Percentiles rank a stretch among this genome's conserved stretches.
Conservation (phyloP, 78 protist species). For the Dictyostelium intermedium region DNA sequence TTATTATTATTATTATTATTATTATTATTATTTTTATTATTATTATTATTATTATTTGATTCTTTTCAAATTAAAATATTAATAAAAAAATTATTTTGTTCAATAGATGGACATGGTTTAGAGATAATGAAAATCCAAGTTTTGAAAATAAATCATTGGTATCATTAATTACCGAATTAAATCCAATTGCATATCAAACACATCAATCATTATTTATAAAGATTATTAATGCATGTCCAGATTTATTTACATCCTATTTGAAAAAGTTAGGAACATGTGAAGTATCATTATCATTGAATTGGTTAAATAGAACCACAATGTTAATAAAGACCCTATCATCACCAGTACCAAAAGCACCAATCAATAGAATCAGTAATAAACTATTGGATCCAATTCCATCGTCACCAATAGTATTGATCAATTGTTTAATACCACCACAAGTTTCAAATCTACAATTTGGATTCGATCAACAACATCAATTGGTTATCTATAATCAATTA, state of each 20-base stretch:
- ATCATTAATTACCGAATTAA: background rate
- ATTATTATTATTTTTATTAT: background rate
- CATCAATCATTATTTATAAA: constrained; percentile 42
- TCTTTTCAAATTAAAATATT: constrained; percentile 4
- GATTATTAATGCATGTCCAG: constrained; percentile 62
- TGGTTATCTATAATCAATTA: constrained; percentile 29
- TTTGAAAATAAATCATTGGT: constrained; percentile 24
- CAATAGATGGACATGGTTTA: constrained; percentile 62
- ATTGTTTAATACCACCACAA: constrained; percentile 42
- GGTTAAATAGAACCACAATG: constrained; percentile 58
- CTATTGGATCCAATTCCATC: constrained; percentile 24
- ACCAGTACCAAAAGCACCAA: constrained; percentile 41
- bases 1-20: background rate
- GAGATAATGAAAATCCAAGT: constrained; percentile 15
- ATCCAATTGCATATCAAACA: constrained; percentile 22
- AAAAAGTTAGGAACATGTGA: constrained; percentile 3
- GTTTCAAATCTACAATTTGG: constrained; percentile 4
- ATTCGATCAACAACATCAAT: background rate
- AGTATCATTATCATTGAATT: constrained; percentile 22
- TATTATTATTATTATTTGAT: background rate
- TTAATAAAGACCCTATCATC: constrained; percentile 26
- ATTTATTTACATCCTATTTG: constrained; percentile 9
- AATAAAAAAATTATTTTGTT: constrained; percentile 29
- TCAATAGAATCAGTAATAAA: background rate
- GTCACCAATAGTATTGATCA: constrained; percentile 35